phyloP scores from a whole-genome alignment of 768 basidiomycete species.

The Lentinula lateritia region DNA sequence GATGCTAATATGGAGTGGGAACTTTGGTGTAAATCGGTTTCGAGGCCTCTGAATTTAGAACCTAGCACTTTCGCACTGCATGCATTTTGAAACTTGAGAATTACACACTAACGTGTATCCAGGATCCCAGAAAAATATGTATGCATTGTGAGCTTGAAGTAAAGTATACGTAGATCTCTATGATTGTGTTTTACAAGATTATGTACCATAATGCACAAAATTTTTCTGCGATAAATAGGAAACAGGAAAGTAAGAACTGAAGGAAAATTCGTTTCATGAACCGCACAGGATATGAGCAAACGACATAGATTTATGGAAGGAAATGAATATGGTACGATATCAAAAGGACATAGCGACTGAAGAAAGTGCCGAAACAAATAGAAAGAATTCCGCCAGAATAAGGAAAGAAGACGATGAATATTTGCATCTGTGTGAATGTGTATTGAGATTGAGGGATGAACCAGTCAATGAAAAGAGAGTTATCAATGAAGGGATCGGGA shows the following conservation, averaged over 20 bases:
- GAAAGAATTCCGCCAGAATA: conserved; percentile 3
- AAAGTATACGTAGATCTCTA: conserved; percentile 1
- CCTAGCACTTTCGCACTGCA: conserved; percentile 2
- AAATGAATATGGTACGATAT: conserved; percentile 8
- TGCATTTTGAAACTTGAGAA: not conserved
- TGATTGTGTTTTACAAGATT: conserved; percentile 4
- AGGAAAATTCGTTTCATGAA: not conserved
- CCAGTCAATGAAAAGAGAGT: not conserved
- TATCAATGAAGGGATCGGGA: not conserved
- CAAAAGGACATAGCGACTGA: not conserved
- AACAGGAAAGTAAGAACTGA: not conserved
- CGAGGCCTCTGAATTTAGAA: conserved; percentile 25
- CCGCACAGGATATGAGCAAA: conserved; percentile 8
- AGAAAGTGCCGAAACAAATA: not conserved
- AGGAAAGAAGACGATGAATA: not conserved
- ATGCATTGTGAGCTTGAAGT: not conserved
- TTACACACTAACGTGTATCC: too few relatives aligned
- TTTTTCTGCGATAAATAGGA: conserved; percentile 14
- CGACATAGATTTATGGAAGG: conserved; percentile 9
- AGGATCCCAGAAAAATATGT: not conserved
- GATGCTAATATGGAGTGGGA: conserved; percentile 34
- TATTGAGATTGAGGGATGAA: not conserved
- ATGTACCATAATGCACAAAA: conserved; percentile 9
- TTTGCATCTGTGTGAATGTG: not conserved
- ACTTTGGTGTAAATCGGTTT: conserved; percentile 30